Evolutionary conservation across 345 rosid genomes (phyloP), one percentile per base, ranked within the genome.

Genomic region (Citrus sp.): DNA sequence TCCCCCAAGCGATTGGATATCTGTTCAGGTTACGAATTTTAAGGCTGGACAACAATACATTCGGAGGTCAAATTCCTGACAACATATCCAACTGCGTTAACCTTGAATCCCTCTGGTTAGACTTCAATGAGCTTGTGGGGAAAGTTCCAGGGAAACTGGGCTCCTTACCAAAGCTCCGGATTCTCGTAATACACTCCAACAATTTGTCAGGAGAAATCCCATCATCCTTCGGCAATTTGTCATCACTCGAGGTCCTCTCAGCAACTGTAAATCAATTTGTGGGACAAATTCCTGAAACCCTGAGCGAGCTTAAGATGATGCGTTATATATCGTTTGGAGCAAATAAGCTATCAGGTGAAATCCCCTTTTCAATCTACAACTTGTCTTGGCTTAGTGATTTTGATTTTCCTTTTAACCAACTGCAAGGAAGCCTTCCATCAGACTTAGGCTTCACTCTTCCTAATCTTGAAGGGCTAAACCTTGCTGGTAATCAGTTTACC

Each of bases 401-500:
- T 24, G 0, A 5, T n/a, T 67, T 67, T 12, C 1, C 30, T 4
- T 0, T 4, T 5, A 68, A 68, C 49, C 54, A 68, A 22, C 72
- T 68, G 24, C 30, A 40, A 2, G 72, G 72, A 51, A 14, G 22
- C 56, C 7, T 51, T 51, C 56, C 56, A 3, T 51, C 56, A 51
- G 56, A 51, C 56, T 22, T 82, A 13, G 80, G 78, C 67, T 32
- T 55, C 35, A 66, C 72, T 7, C 83, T 75, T 30, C 82, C 84
- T 9, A 73, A 74, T 2, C 70, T 67, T 22, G 51, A 67, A 67
- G 9, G 0, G 0, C 4, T 67, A 67, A 67, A 22, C 10, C 2
- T 84, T n/a, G 4, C 0, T 32, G 0, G 0, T 0, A 84, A 84
- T 37, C 10, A 59, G 2, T 63, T 84, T 24, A 46, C n/a, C 3